Evolutionary conservation across 768 basidiomycete genomes (phyloP), one percentile per base, ranked within the genome.

Genomic region (Sarcodon aspratus): DNA sequence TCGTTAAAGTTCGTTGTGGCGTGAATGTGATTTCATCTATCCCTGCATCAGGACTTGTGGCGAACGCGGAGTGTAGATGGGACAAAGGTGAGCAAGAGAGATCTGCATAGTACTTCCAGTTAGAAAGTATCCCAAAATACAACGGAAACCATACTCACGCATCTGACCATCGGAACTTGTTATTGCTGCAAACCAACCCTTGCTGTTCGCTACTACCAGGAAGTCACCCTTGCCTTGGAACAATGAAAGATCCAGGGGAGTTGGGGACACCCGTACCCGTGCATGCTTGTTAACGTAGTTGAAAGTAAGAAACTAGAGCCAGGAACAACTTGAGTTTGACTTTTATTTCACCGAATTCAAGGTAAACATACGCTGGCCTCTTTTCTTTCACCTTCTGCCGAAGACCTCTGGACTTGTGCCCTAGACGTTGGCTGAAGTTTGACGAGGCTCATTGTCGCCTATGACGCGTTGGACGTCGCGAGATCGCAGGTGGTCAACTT

Each of bases 101-200:
- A n/a, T 66, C 85, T 89, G 52, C 6, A 53, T 31, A 12, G 9
- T 27, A 27, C 21, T 27, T 27, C 21, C 1, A 17, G 15, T 43
- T 33, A 31, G 31, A 36, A 38, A 4, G 33, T 33, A 46, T 47
- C 45, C 40, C 45, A 18, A 40, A 35, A 47, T 44, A 9, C 9
- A 47, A 32, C 42, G 32, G 37, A 45, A 18, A 18, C 4, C 17
- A 7, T 33, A 53, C 69, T 40, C 49, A 77, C 77, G 66, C 68
- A 50, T 63, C 55, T 46, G 64, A 55, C 55, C 60, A 42, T 44
- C 53, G 47, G 65, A 64, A 36, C 66, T 63, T 40, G 63, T 70
- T 9, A 77, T 73, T 33, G 84, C 82, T 43, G 76, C 81, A 62
- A 88, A 89, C 78, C 80, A 88, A 31, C 78, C 81, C 53, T 68